Conservation (phyloP, 164 flowering plant genomes). For the Vitis amurensis region DNA sequence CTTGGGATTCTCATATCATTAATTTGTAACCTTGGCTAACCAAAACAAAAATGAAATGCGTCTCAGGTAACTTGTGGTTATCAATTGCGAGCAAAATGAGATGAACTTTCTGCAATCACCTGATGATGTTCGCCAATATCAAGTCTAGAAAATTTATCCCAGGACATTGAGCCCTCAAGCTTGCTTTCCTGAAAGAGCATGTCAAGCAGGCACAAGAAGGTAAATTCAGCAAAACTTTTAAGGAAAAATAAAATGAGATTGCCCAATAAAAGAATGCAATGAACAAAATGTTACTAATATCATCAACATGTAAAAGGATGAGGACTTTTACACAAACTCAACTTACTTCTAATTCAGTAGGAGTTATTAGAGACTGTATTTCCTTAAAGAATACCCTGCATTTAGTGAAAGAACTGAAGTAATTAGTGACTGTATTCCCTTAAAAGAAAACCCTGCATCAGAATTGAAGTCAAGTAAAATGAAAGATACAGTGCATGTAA, state of each 20-base stretch:
- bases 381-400: no score
- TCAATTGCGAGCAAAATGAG: neutral
- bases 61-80: neutral
- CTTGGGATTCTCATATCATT: no score
- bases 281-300: neutral
- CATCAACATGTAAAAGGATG: neutral
- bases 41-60: no score
- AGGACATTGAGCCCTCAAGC: slow-evolving; percentile 26
- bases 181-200: slow-evolving; percentile 34
- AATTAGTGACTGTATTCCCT: no score
- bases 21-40: no score
- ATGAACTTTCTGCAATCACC: slow-evolving; percentile 25
- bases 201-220: slow-evolving; percentile 1
- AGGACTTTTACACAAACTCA: slow-evolving; percentile 42
- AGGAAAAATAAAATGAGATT: neutral
- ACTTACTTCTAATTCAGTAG: slow-evolving; percentile 44
- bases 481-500: no score
- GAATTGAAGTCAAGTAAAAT: no score
- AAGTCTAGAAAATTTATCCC: slow-evolving; percentile 35
- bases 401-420: no score
- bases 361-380: slow-evolving; percentile 36
- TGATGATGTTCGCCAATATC: slow-evolving; percentile 27
- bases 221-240: neutral
- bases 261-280: neutral
- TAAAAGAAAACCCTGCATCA: no score